Evolutionary conservation across 169 alveolate genomes (phyloP), one percentile per base, ranked within the genome.

Genomic region (Theileria sp.): DNA sequence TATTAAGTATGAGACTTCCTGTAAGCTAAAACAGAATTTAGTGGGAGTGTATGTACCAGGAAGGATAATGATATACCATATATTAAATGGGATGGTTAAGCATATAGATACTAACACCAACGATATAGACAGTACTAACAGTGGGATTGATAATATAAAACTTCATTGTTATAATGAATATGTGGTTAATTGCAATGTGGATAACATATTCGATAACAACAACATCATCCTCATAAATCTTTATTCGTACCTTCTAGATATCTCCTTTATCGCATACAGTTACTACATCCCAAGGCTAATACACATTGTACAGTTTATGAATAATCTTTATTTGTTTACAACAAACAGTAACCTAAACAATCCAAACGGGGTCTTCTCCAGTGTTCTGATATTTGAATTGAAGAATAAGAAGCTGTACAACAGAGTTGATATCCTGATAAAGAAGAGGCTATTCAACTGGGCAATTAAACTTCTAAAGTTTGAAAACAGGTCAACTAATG

Each of bases 371-470:
- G 30, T 58, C 30, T 21, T 64, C 23, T 21, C 54, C 54, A 50
- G 73, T n/a, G 19, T 83, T 58, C 65, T 83, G 30, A 23, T 83
- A 25, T 83, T 83, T 54, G 86, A 83, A 65, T 62, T 83, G 34
- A 69, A 80, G 65, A 80, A 77, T 65, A 83, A 83, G 81, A 64
- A 75, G 38, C 65, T 83, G 56, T 73, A 83, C 75, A 81, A 83
- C 0, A 72, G 89, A 21, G 28, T 83, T 21, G 80, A 83, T 50
- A 77, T 77, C 21, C 82, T 83, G 30, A 83, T 83, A 19, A 73
- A 76, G 36, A 83, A 83, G 60, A 77, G 89, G 62, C 28, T 83
- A n/a, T 83, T 83, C 30, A 62, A 67, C 36, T 77, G 86, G 83
- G 86, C 87, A 28, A 67, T 83, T 13, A 34, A 50, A 30, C 72